A percentile compares a stretch with the other conserved stretches of the same genome.
Conservation (phyloP, 176 grass and related monocot species). For the Triticum monococcum region DNA sequence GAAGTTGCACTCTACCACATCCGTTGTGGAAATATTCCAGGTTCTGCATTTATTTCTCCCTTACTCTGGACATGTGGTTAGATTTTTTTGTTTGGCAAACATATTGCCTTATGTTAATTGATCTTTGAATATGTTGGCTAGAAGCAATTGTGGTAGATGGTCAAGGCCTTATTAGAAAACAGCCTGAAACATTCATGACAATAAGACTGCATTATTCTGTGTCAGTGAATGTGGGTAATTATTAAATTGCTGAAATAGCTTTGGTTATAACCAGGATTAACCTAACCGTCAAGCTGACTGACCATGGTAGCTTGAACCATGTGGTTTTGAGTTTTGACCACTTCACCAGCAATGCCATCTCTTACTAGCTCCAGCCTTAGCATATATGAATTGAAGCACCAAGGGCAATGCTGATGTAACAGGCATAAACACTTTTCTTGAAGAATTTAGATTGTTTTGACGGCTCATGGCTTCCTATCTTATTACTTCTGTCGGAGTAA, state of each 20-base stretch:
- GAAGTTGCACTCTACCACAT: slow-evolving; percentile 71
- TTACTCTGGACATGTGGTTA: not conserved
- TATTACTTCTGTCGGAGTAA: slow-evolving; percentile 29
- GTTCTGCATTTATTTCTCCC: slow-evolving; percentile 41
- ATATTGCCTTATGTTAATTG: slow-evolving; percentile 10
- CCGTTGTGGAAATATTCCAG: slow-evolving; percentile 65
- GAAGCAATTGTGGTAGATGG: slow-evolving; percentile 12
- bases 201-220: not conserved
- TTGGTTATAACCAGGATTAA: slow-evolving; percentile 22
- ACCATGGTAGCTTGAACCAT: slow-evolving; percentile 23
- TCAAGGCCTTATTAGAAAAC: slow-evolving; percentile 29
- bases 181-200: not conserved
- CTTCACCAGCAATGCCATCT: not conserved
- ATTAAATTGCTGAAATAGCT: slow-evolving; percentile 17
- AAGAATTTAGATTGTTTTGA: slow-evolving; percentile 51
- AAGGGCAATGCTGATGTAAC: not conserved
- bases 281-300: slow-evolving; percentile 14
- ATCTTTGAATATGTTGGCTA: slow-evolving; percentile 8
- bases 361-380: slow-evolving; percentile 1
- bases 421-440: slow-evolving; percentile 10
- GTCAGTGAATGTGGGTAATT: not conserved
- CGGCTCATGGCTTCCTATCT: slow-evolving; percentile 39
- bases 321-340: not conserved
- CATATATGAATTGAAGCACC: slow-evolving; percentile 5
- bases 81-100: not conserved